These are phyloP conservation scores for Brettanomyces anomalus DNA, from an alignment of 805 yeast species.

Conservation along the genomic window DNA sequence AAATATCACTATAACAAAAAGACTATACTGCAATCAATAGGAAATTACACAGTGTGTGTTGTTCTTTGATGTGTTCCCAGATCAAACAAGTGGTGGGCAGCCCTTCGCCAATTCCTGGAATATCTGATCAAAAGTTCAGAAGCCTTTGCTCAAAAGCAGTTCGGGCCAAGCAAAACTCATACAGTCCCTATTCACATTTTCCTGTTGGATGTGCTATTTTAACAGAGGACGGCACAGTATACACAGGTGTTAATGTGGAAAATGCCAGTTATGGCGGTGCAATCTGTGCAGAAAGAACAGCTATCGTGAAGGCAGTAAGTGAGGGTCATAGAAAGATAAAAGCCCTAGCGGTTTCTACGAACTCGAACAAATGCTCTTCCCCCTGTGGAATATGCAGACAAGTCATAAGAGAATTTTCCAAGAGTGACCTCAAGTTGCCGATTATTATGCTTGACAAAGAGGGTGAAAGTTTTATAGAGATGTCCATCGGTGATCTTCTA, in stretches of 20 bases:
- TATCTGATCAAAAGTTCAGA: slow-evolving; percentile 7
- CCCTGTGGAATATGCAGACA: slow-evolving; percentile 98
- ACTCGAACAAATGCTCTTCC: slow-evolving; percentile 47
- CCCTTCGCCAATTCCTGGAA: neutral
- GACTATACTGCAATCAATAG: no score
- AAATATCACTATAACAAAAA: no score
- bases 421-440: slow-evolving; percentile 31
- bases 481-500: slow-evolving; percentile 52
- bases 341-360: slow-evolving; percentile 64
- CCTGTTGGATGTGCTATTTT: slow-evolving; percentile 77
- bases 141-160: slow-evolving; percentile 11
- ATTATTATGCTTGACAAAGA: slow-evolving; percentile 59
- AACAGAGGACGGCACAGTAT: slow-evolving; percentile 36
- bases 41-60: no score
- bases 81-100: neutral
- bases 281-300: slow-evolving; percentile 70
- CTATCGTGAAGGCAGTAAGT: slow-evolving; percentile 47
- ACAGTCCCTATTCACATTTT: slow-evolving; percentile 68
- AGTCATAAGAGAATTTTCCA: slow-evolving; percentile 72
- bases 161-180: slow-evolving; percentile 31
- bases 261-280: slow-evolving; percentile 82
- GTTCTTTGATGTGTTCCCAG: no score
- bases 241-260: slow-evolving; percentile 83
- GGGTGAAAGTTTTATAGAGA: slow-evolving; percentile 36
- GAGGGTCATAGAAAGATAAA: slow-evolving; percentile 33